Conservation (phyloP, 2,329 filamentous ascomycete genomes). For the Aspergillus oerlinghausenensis region DNA sequence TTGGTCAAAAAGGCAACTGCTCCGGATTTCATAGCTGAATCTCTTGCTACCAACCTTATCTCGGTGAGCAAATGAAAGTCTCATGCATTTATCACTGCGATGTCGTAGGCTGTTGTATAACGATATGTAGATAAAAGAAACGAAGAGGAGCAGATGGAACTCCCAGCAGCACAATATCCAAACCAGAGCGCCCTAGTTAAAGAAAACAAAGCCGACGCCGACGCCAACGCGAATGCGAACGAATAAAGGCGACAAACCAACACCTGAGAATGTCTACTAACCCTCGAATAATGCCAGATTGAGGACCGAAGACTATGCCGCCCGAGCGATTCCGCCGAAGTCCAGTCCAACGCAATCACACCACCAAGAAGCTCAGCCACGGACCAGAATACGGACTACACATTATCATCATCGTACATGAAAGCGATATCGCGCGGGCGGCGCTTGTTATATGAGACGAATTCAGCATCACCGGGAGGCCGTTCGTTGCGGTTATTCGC, state of each 20-base stretch:
- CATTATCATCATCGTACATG: constrained; percentile 84
- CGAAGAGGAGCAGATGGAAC: not conserved
- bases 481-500: constrained; percentile 89
- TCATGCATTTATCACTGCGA: too few relatives aligned
- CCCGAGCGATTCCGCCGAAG: too few relatives aligned
- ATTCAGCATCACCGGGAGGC: constrained; percentile 83
- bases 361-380: not conserved
- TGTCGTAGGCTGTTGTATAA: not conserved
- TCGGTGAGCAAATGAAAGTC: not conserved
- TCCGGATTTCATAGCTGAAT: not conserved
- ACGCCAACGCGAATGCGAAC: constrained; percentile 2
- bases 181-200: not conserved
- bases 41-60: not conserved
- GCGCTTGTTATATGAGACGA: constrained; percentile 73
- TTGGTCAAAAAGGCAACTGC: not conserved
- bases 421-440: constrained; percentile 88
- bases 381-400: constrained; percentile 39
- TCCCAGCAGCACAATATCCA: not conserved
- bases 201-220: not conserved
- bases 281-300: not conserved
- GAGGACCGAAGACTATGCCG: too few relatives aligned
- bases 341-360: not conserved
- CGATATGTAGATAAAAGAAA: not conserved
- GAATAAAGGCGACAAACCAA: not conserved
- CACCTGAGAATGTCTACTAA: not conserved